A percentile compares a stretch with the other conserved stretches of the same genome.
Conservation (phyloP, 352 stramenopile genomes). For the Blastocystis sp. region DNA sequence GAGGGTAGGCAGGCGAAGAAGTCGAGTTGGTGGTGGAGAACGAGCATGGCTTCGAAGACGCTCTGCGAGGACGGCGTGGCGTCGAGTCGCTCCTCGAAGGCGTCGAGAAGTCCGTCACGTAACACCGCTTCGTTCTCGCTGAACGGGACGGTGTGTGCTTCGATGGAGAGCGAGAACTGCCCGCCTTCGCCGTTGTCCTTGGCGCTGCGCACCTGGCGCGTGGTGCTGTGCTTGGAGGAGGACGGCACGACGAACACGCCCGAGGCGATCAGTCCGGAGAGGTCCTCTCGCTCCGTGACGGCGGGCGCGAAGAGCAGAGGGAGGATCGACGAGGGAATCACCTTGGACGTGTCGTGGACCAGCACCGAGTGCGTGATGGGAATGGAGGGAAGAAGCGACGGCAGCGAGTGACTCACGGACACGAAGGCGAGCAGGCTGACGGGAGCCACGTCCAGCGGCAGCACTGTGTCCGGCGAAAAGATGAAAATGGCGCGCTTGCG, state of each 20-base stretch:
- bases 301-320: background rate
- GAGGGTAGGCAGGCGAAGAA: background rate
- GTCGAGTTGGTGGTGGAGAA: background rate
- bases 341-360: background rate
- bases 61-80: background rate
- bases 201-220: background rate
- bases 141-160: background rate
- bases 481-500: background rate
- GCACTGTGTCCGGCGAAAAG: background rate
- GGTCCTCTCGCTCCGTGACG: background rate
- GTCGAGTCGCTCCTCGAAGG: background rate
- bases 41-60: background rate
- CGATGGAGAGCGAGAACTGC: background rate
- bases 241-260: background rate
- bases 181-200: conserved; percentile 1
- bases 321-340: background rate
- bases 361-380: background rate
- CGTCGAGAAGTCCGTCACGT: background rate
- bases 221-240: background rate
- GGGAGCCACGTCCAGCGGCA: background rate
- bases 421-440: background rate
- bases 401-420: background rate
- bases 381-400: background rate
- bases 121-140: background rate
- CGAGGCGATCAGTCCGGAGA: background rate